Base-by-base conservation (phyloP, 1,139 yeast genomes). In the Saccharomyces hybrid region DNA sequence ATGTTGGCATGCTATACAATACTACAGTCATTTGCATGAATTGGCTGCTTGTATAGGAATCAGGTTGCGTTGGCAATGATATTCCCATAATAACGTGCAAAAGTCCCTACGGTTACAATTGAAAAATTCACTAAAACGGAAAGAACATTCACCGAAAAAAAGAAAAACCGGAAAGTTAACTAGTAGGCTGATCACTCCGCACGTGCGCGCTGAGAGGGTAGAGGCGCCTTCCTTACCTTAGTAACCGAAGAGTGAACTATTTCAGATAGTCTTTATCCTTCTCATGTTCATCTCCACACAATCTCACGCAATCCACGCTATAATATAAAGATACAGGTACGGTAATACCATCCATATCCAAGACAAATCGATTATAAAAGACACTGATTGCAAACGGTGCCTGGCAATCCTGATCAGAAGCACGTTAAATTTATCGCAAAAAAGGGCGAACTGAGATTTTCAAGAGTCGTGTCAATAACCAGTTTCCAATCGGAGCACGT, bases 191-290 rank as follows among this genome's bases (percentile, higher is more conserved):
- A 38, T 38, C 44, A 38, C 44, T 38, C 25, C 44, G 44, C 25
- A 38, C 44, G 44, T 38, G 44, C 44, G 44, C 44, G 44, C 13
- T 38, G 44, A 38, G 44, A 38, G 44, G 44, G 44, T 38, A 19
- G 19, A 38, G 44, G 25, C 44, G 25, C 25, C 44, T 38, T 38
- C 25, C 44, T 38, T 38, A 14, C 44, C 19, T 16, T 16, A 38
- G 25, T 38, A 38, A 38, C 44, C 44, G 44, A 19, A 38, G 44
- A 14, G 25, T 38, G 25, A 19, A 19, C 44, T 16, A 38, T 38
- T 38, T 38, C 25, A 14, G 25, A 38, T 38, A 38, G 25, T 19
- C 25, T 38, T 38, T 9, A n/a, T 38, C 13, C 4, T 14, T 34
- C 14, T 8, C 13, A 23, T 19, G 19, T 38, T 19, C 16, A 38